A percentile compares a stretch with the other conserved stretches of the same genome.
phyloP scores from a whole-genome alignment of 2,329 filamentous ascomycete species.

The Harringtonia lauricola region DNA sequence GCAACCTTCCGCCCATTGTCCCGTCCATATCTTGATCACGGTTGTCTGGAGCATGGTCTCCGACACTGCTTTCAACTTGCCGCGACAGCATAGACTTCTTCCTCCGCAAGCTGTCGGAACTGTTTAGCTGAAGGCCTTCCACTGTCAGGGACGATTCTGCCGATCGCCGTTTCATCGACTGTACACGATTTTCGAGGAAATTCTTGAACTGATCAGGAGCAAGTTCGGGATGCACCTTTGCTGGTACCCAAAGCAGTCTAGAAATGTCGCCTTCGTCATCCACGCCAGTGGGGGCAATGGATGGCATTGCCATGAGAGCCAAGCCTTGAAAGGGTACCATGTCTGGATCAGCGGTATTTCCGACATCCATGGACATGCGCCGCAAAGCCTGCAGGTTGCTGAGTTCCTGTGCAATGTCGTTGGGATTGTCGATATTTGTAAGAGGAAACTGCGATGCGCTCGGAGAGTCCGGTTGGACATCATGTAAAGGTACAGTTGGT shows the following conservation, averaged over 20 bases:
- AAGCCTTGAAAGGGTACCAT: constrained; percentile 60
- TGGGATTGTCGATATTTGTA: constrained; percentile 82
- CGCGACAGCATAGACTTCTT: constrained; percentile 95
- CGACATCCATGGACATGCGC: constrained; percentile 90
- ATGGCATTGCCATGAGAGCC: constrained; percentile 57
- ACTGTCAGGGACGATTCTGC: constrained; percentile 56
- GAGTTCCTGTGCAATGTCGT: constrained; percentile 81
- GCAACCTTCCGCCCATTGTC: constrained; percentile 37
- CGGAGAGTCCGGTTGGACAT: constrained; percentile 45
- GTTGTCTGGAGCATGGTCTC: constrained; percentile 29
- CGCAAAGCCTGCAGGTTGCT: constrained; percentile 85
- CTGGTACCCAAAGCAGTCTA: constrained; percentile 89
- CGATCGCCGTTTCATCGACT: constrained; percentile 77
- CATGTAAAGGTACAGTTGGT: constrained; percentile 40
- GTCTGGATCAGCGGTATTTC: constrained; percentile 60
- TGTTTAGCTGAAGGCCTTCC: constrained; percentile 41
- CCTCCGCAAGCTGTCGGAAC: constrained; percentile 56
- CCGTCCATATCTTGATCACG: neutral
- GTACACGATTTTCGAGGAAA: constrained; percentile 86
- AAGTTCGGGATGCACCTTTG: constrained; percentile 84
- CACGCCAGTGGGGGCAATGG: constrained; percentile 58
- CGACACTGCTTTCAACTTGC: constrained; percentile 65
- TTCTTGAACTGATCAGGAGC: constrained; percentile 95
- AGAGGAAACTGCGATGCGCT: constrained; percentile 60
- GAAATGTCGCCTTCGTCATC: constrained; percentile 84